These are phyloP conservation scores for Yueomyces sinensis DNA, from an alignment of 805 yeast species.

Conservation along the genomic window DNA sequence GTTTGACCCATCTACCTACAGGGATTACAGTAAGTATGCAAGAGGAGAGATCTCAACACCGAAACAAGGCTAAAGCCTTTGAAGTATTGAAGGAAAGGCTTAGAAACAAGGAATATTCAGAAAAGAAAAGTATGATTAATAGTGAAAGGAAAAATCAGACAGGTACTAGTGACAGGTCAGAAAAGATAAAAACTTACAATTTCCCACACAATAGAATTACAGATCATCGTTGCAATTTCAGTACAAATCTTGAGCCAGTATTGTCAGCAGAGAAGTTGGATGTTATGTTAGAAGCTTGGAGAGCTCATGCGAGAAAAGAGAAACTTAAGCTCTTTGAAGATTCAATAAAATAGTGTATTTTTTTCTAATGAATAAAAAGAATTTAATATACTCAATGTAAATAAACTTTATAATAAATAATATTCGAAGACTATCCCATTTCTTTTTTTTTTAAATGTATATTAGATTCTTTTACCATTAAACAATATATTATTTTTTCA, in stretches of 20 bases:
- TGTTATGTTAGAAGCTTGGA: conserved; percentile 34
- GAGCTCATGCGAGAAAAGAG: not conserved
- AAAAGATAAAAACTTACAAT: conserved; percentile 87
- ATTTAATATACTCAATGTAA: no score
- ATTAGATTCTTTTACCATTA: no score
- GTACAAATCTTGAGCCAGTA: conserved; percentile 59
- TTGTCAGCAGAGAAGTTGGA: conserved; percentile 49
- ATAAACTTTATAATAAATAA: no score
- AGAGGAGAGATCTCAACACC: conserved; percentile 90
- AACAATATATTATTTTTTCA: no score
- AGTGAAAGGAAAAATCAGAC: conserved; percentile 71
- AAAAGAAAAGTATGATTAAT: conserved; percentile 51
- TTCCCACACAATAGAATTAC: conserved; percentile 87
- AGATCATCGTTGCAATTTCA: conserved; percentile 80
- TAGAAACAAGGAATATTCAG: conserved; percentile 65
- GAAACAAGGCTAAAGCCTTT: conserved; percentile 87
- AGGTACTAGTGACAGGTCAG: conserved; percentile 77
- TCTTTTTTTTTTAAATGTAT: no score
- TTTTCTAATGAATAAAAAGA: no score
- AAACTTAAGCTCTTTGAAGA: no score
- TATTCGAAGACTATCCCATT: no score
- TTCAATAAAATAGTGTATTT: no score
- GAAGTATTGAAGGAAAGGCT: conserved; percentile 67
- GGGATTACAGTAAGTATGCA: conserved; percentile 85
- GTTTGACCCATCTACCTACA: conserved; percentile 83